Evolutionary conservation across 345 rosid genomes (phyloP), one percentile per base, ranked within the genome.

Genomic region (Corchorus capsularis): DNA sequence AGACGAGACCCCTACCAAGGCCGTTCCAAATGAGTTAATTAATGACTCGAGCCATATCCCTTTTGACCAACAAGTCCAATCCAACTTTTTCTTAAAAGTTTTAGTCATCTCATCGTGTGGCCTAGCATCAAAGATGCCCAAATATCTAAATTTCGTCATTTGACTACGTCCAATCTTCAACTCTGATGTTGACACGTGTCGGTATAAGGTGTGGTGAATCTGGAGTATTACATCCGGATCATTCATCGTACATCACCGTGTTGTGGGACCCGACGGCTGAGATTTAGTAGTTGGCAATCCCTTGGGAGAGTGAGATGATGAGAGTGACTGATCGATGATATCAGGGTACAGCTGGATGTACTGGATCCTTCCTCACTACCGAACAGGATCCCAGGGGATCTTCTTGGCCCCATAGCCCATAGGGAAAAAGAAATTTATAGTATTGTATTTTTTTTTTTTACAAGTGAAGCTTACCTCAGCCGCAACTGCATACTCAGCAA

Each of bases 331-430:
- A 27, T 27, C 27, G 73, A 32, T 50, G 56, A 52, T 34, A 69
- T 69, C 59, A 32, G 22, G 22, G 45, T 32, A 50, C 11, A 34
- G 45, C 73, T 32, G 73, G 73, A 68, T 68, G 55, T 22, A 67
- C 57, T 68, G 57, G 50, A 47, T 6, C 10, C 37, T 69, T 4
- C 12, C 37, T 69, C 0, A 27, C 27, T 12, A 34, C 37, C 45
- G 72, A 69, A 52, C 73, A 69, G 19, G 46, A 69, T 69, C 73
- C 45, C 45, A 52, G 43, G 60, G 59, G 72, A 69, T 69, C 72
- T 50, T 16, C 45, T 32, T 66, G 39, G 60, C 22, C 72, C 72
- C 59, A 50, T 57, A 4, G 8, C n/a, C n/a, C n/a, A n/a, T n/a
- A n/a, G 15, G 50, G 2, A 39, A 39, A 39, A 69, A 39, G 2